Evolutionary conservation across 1,139 yeast genomes (phyloP), one percentile per base, ranked within the genome.

Genomic region (Scheffersomyces segobiensis): DNA sequence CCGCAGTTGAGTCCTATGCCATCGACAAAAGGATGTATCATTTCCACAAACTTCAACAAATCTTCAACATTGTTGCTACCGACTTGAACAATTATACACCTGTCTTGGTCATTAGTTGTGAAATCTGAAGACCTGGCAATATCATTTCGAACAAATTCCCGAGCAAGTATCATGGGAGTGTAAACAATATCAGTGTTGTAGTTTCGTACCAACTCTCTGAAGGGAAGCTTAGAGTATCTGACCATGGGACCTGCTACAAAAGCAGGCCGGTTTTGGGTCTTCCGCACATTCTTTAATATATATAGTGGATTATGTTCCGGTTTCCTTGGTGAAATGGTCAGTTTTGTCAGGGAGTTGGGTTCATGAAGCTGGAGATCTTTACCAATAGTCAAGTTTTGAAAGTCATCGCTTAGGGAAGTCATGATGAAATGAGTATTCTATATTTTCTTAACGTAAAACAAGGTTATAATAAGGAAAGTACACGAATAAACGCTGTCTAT

Each of bases 1-100:
- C 99, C 99, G 75, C 99, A 95, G 77, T 95, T 96, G 58, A 95
- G 80, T 0, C 99, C 98, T 46, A 95, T 87, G 1, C 97, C 99
- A 73, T 95, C 98, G 52, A 92, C 95, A 68, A 85, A 91, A 0
- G 97, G 97, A 61, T 85, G 85, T n/a, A 93, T 87, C 93, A 95
- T 87, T 57, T 88, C 92, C 2, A 91, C 93, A 68, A 96, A 93
- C 60, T 95, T 82, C 49, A 90, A 71, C 57, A 95, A 76, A 71
- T 95, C 98, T n/a, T 86, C 84, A 4, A 89, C 90, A 69, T 93
- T 95, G 67, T 91, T 92, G 22, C 91, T 89, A 2, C 99, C 99
- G 32, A 95, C 92, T 74, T 95, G 99, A 1, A 93, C 95, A 12
- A 95, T 87, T 26, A 93, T 82, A 1, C 93, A 88, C 0, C 86